Percentiles rank a stretch among this genome's conserved stretches.
These are phyloP conservation scores for Gossypium raimondii DNA, from an alignment of 345 rosid genomes.

Conservation along the genomic window DNA sequence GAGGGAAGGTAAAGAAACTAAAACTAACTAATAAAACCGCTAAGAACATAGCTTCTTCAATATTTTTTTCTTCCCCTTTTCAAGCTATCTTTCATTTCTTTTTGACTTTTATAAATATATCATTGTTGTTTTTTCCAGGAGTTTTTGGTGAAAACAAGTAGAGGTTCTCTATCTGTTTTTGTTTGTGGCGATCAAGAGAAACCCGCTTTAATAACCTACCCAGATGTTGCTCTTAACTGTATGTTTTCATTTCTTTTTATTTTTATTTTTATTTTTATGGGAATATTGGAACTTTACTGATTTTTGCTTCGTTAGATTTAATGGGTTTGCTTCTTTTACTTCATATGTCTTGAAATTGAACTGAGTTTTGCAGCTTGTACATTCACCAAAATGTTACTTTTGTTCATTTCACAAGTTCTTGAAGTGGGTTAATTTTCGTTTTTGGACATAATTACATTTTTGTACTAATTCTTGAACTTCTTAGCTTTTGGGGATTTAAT, in stretches of 20 bases:
- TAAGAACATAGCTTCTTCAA: not conserved
- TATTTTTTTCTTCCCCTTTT: not conserved
- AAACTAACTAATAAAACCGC: slow-evolving; percentile 8
- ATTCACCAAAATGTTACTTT: not conserved
- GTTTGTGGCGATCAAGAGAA: slow-evolving; percentile 78
- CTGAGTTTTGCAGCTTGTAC: not conserved
- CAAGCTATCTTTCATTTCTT: not conserved
- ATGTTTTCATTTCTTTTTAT: slow-evolving; percentile 15
- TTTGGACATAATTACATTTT: not conserved
- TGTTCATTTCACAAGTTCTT: not conserved
- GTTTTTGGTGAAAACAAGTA: slow-evolving; percentile 67
- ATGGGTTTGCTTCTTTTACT: slow-evolving; percentile 1
- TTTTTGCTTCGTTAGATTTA: not conserved
- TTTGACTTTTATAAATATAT: not conserved
- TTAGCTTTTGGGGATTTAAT: not conserved
- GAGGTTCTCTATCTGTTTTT: slow-evolving; percentile 62
- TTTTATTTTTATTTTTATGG: not conserved
- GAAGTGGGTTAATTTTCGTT: not conserved
- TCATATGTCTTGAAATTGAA: slow-evolving; percentile 5
- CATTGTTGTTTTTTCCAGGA: slow-evolving; percentile 38
- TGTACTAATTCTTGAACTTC: not conserved
- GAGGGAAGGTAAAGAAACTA: slow-evolving; percentile 41
- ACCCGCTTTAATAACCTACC: slow-evolving; percentile 80
- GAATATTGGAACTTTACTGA: not conserved
- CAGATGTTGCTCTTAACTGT: slow-evolving; percentile 90